These are phyloP conservation scores for Ceratobasidium sp. DNA, from an alignment of 1,284 basidiomycete genomes.

Conservation along the genomic window DNA sequence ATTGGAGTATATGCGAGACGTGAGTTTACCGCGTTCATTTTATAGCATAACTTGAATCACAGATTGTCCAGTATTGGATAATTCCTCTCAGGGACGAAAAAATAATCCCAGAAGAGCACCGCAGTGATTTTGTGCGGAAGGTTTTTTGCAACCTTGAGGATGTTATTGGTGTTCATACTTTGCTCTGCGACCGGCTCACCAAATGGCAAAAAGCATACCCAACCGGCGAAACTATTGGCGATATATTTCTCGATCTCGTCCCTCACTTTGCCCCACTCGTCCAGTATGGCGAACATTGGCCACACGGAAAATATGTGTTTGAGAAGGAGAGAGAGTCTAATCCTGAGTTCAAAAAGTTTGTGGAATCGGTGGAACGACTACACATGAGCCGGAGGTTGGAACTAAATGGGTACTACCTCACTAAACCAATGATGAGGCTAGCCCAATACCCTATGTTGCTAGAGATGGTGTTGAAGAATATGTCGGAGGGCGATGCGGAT, in stretches of 20 bases:
- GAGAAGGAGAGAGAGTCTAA: constrained; percentile 98
- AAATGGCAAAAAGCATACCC: constrained; percentile 96
- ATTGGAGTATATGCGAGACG: constrained; percentile 97
- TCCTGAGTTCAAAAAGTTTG: constrained; percentile 94
- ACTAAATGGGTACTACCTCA: constrained; percentile 97
- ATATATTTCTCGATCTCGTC: constrained; percentile 90
- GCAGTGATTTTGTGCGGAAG: constrained; percentile 90
- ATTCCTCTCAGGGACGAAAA: constrained; percentile 81
- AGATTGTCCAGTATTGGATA: constrained; percentile 84
- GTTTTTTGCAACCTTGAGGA: constrained; percentile 99
- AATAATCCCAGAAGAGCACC: constrained; percentile 80
- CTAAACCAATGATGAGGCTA: constrained; percentile 96
- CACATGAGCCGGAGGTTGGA: constrained; percentile 97
- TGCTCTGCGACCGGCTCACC: constrained; percentile 91
- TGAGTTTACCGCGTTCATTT: constrained; percentile 55
- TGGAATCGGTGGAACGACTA: constrained; percentile 92
- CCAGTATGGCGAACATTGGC: constrained; percentile 94
- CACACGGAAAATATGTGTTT: constrained; percentile 99
- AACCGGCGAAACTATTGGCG: constrained; percentile 92
- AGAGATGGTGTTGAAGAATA: constrained; percentile 94
- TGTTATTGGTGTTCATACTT: constrained; percentile 91
- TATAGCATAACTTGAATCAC: neutral
- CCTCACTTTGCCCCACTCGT: constrained; percentile 94
- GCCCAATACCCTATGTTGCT: constrained; percentile 95
- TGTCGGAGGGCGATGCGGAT: constrained; percentile 91